Conservation (phyloP, 148 eudicot species). For the Camellia japonica region DNA sequence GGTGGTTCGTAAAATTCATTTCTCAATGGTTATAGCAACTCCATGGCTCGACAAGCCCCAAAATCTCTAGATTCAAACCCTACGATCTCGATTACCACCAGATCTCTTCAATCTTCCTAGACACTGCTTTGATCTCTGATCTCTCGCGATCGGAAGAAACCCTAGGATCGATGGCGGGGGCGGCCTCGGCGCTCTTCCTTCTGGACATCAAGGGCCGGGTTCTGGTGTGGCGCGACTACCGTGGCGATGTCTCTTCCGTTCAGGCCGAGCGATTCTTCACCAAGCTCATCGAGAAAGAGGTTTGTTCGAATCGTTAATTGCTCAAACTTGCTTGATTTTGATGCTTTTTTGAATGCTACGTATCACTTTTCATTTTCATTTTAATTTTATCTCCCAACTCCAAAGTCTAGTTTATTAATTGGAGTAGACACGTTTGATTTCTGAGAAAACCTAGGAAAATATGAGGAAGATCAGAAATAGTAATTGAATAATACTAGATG, state of each 20-base stretch:
- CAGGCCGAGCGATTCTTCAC: constrained; percentile 90
- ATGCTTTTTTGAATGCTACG: too few relatives aligned
- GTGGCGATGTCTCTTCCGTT: constrained; percentile 73
- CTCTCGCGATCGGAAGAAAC: background rate
- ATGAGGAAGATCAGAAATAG: too few relatives aligned
- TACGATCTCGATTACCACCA: background rate
- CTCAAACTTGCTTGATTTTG: too few relatives aligned
- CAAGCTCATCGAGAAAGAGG: constrained; percentile 83
- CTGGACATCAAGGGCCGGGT: constrained; percentile 90
- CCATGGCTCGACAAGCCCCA: background rate
- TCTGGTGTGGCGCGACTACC: constrained; percentile 87
- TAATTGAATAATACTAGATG: too few relatives aligned
- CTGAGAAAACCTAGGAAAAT: too few relatives aligned
- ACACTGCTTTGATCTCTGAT: background rate
- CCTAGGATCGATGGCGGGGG: constrained; percentile 65
- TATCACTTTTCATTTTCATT: too few relatives aligned
- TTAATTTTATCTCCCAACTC: too few relatives aligned
- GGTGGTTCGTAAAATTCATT: too few relatives aligned
- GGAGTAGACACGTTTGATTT: too few relatives aligned
- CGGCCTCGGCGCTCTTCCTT: constrained; percentile 90
- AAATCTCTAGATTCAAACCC: background rate
- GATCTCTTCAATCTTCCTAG: background rate
- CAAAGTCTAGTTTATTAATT: too few relatives aligned
- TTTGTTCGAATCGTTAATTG: constrained; percentile 5
- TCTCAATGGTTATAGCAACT: too few relatives aligned